Conservation (phyloP, 164 flowering plant genomes). For the Litsea cubeba region DNA sequence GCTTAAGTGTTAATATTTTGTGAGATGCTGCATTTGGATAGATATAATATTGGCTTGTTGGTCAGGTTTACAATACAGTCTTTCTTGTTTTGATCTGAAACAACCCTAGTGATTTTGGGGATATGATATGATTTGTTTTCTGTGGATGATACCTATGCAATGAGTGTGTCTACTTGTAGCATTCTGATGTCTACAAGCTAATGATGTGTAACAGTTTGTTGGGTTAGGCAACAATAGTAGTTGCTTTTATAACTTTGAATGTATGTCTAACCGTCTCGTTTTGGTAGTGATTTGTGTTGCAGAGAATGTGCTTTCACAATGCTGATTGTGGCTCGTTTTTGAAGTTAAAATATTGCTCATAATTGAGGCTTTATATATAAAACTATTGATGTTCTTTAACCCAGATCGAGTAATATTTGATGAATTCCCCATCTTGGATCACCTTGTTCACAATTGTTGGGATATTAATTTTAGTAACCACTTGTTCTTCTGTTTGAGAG, state of each 20-base stretch:
- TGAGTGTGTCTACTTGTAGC: slow-evolving; percentile 32
- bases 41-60: slow-evolving; percentile 25
- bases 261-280: slow-evolving; percentile 14
- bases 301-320: slow-evolving; percentile 8
- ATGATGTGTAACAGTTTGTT: slow-evolving; percentile 25
- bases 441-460: too few relatives aligned
- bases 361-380: too few relatives aligned
- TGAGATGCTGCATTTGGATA: slow-evolving; percentile 41
- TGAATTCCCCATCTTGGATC: too few relatives aligned
- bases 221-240: slow-evolving; percentile 26
- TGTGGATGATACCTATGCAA: slow-evolving; percentile 25
- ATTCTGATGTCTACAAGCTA: slow-evolving; percentile 30
- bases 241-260: slow-evolving; percentile 16
- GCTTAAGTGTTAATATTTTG: slow-evolving; percentile 35
- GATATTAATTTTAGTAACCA: too few relatives aligned
- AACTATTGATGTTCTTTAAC: too few relatives aligned
- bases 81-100: slow-evolving; percentile 23
- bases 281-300: slow-evolving; percentile 7
- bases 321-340: neutral
- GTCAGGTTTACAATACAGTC: slow-evolving; percentile 24
- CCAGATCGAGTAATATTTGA: too few relatives aligned
- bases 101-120: slow-evolving; percentile 25
- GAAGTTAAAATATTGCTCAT: too few relatives aligned
- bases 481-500: too few relatives aligned
- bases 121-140: slow-evolving; percentile 34